Base-by-base conservation (phyloP, 148 eudicot genomes). In the Drosera capensis region DNA sequence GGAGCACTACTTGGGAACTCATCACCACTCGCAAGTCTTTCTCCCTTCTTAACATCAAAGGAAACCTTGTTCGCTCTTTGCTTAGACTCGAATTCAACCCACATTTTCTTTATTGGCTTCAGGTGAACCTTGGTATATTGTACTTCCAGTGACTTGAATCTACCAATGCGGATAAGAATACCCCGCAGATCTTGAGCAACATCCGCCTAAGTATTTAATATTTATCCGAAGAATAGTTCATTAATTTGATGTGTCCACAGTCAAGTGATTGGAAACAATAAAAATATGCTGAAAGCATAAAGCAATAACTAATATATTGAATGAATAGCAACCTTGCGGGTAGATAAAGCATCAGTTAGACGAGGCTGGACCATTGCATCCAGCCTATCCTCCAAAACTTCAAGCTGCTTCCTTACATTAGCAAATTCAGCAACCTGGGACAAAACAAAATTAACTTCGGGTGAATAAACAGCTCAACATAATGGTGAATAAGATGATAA, bases 301-400 rank as follows among this genome's bases (percentile, higher is more conserved):
- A 34, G 14, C 38, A 34, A 15, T 15, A 34, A 34, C 3, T 8
- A 42, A 52, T 20, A 34, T 13, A 25, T 0, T 4, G 13, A 43
- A 13, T 14, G 22, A 34, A 30, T 26, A 31, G 49, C 25, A 52
- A 83, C 97, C 82, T 83, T 83, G 43, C 81, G 76, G 48, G 71
- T 75, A 43, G 72, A 68, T 54, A 88, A 55, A 45, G 97, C 97
- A 80, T 88, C 97, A 18, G 81, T 74, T 25, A 88, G 62, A 45
- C 86, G 92, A 60, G 97, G 97, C 70, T 88, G 97, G 57, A 88
- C 97, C 97, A 88, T 84, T n/a, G 86, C 68, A 41, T 88, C 97
- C 43, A 88, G 69, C 68, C 97, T 83, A 56, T 88, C 97, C 70
- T 88, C 97, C 56, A 88, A 64, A 24, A 88, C 97, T 67, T 83